Evolutionary conservation across 106 monocot species (phyloP).

Genomic region (Xerophyta viscosa): DNA sequence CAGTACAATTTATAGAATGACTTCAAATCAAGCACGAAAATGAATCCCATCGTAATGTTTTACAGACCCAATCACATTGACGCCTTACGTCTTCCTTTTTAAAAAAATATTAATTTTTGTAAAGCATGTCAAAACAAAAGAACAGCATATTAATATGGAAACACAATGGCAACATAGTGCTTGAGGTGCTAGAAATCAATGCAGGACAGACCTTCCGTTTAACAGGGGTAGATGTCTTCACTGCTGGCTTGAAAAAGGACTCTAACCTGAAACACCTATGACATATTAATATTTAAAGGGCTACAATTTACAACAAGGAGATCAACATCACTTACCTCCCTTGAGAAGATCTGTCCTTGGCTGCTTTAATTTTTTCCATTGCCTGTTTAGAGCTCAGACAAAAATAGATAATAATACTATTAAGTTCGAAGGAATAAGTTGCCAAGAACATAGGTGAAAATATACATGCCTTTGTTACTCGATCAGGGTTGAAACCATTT

Average conservation of each 20-base stretch:
- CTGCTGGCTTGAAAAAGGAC: conserved; percentile 84
- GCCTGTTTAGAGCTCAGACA: conserved; percentile 27
- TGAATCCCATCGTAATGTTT: too few species aligned
- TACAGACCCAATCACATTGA: too few species aligned
- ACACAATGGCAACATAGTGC: not conserved
- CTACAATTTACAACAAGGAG: conserved; percentile 1
- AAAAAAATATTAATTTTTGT: too few species aligned
- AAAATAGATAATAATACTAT: not conserved
- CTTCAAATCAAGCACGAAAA: too few species aligned
- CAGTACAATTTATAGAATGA: too few species aligned
- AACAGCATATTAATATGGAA: not conserved
- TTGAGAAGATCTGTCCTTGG: conserved; percentile 80
- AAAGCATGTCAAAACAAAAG: too few species aligned
- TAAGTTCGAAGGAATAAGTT: not conserved
- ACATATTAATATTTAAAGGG: not conserved
- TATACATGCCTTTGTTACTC: conserved; percentile 68
- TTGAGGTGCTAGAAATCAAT: not conserved
- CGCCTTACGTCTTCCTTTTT: too few species aligned
- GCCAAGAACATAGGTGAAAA: not conserved
- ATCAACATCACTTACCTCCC: conserved; percentile 41
- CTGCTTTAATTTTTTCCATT: conserved; percentile 88
- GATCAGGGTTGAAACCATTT: conserved; percentile 84
- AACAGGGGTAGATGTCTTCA: conserved; percentile 38
- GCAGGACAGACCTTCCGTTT: conserved; percentile 64
- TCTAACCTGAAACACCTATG: conserved; percentile 44